A percentile compares a stretch with the other conserved stretches of the same genome.
These are phyloP conservation scores for Globisporangium acanthophoron DNA, from an alignment of 352 stramenopile genomes.

Conservation along the genomic window DNA sequence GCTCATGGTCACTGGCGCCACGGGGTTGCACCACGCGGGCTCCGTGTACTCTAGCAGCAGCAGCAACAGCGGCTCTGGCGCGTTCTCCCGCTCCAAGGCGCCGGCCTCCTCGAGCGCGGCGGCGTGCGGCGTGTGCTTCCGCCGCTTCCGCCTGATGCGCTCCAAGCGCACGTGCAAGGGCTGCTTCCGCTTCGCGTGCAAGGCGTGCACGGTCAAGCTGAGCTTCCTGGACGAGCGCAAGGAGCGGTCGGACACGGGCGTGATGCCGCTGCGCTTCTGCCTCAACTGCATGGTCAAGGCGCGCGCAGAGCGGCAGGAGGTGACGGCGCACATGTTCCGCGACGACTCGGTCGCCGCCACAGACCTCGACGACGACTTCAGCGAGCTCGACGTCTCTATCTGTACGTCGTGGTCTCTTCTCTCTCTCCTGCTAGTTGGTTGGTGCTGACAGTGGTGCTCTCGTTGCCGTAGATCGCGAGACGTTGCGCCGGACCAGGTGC, in stretches of 20 bases:
- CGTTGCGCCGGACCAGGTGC: constrained; percentile 13
- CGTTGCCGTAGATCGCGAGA: constrained; percentile 8
- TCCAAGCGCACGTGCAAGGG: constrained; percentile 27
- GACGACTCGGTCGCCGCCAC: constrained; percentile 3
- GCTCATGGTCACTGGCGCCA: constrained; percentile 20
- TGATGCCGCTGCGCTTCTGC: constrained; percentile 27
- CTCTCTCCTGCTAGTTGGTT: not conserved
- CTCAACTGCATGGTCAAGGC: constrained; percentile 27
- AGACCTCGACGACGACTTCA: constrained; percentile 10
- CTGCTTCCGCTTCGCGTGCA: constrained; percentile 24
- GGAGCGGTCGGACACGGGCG: constrained; percentile 21
- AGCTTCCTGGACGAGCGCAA: constrained; percentile 31
- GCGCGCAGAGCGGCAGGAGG: constrained; percentile 14
- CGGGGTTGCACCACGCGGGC: constrained; percentile 9
- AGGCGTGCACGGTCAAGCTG: constrained; percentile 25
- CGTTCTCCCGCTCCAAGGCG: not conserved
- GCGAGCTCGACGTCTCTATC: constrained; percentile 12
- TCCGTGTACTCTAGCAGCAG: constrained; percentile 4
- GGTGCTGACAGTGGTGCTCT: not conserved
- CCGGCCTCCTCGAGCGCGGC: constrained; percentile 8
- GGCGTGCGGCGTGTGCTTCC: constrained; percentile 29
- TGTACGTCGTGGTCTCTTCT: constrained; percentile 2
- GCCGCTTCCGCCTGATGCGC: constrained; percentile 30
- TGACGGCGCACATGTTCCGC: constrained; percentile 10
- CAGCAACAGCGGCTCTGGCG: constrained; percentile 5